Evolutionary conservation across 2,329 filamentous ascomycete species (phyloP), one percentile per base, ranked within the genome.

Genomic region (Iodosphaeria phyllophila): DNA sequence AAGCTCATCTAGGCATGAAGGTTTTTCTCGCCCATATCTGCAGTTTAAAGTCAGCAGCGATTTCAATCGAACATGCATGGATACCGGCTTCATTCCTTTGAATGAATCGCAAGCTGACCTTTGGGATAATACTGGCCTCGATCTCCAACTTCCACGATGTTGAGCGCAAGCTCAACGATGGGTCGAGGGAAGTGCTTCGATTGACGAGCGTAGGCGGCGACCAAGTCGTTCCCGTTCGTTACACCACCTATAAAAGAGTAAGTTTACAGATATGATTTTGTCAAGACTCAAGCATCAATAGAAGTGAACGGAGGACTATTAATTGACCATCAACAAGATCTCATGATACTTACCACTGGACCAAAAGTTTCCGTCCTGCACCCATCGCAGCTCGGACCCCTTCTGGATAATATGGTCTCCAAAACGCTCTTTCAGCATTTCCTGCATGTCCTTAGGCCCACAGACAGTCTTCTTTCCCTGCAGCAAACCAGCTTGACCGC

Each of bases 361-460:
- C 62, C 63, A 67, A 20, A 67, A 40, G 33, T 59, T 64, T 7
- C 59, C 60, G 31, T 66, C 60, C 28, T 51, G 47, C 18, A 53
- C 43, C 61, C 61, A 67, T 19, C 62, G 44, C 25, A 56, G 38
- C 39, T 49, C 48, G 3, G 58, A 44, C 3, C 60, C 61, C 7
- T 55, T 46, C 29, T 60, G 47, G 27, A 33, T 34, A 30, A 47
- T 44, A 12, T 52, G 42, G 1, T 41, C 41, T 9, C 47, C 53
- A 23, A 48, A 58, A 36, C 41, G 49, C 22, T 42, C 34, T 22
- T 30, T 34, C 23, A 63, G 35, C 14, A 46, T 26, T 8, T 44
- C 41, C 35, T 64, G 52, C 28, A 63, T 8, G 0, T 41, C 50
- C 18, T 56, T 37, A 2, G 61, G 60, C 5, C 60, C 62, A 30